These are phyloP conservation scores for Fusarium hainanense DNA, from an alignment of 2,329 filamentous ascomycete genomes.

Conservation along the genomic window DNA sequence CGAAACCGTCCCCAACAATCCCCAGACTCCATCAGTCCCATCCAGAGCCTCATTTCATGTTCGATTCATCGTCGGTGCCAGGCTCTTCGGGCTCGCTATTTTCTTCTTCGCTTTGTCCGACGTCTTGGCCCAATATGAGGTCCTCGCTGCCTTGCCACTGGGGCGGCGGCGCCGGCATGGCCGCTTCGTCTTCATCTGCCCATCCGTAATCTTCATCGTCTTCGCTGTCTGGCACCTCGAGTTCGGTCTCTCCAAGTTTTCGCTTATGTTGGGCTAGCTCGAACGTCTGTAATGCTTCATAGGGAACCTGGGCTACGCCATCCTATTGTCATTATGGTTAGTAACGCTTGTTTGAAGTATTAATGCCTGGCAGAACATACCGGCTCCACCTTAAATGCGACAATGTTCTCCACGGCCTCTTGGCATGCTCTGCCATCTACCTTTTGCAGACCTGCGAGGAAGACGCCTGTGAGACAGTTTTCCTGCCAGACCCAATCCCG, in stretches of 20 bases:
- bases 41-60: constrained; percentile 38
- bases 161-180: constrained; percentile 68
- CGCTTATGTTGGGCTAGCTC: constrained; percentile 64
- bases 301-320: constrained; percentile 57
- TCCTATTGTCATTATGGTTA: constrained; percentile 51
- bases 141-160: constrained; percentile 77
- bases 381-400: constrained; percentile 61
- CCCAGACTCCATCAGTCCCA: constrained; percentile 35
- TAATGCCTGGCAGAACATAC: constrained; percentile 51
- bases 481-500: constrained; percentile 75
- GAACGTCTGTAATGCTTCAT: constrained; percentile 53
- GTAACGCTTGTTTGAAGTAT: constrained; percentile 30
- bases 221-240: constrained; percentile 71
- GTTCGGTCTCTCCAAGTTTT: constrained; percentile 69
- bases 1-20: constrained; percentile 36
- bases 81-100: constrained; percentile 39
- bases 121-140: constrained; percentile 63
- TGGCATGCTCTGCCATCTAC: constrained; percentile 63
- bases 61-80: constrained; percentile 38
- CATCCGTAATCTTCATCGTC: constrained; percentile 79
- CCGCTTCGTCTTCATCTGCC: constrained; percentile 73
- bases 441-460: constrained; percentile 74
- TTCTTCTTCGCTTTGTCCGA: constrained; percentile 55
- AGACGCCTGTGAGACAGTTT: constrained; percentile 59
- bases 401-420: constrained; percentile 56